phyloP scores from a whole-genome alignment of 2,329 filamentous ascomycete genomes.

The Corynespora cassiicola region DNA sequence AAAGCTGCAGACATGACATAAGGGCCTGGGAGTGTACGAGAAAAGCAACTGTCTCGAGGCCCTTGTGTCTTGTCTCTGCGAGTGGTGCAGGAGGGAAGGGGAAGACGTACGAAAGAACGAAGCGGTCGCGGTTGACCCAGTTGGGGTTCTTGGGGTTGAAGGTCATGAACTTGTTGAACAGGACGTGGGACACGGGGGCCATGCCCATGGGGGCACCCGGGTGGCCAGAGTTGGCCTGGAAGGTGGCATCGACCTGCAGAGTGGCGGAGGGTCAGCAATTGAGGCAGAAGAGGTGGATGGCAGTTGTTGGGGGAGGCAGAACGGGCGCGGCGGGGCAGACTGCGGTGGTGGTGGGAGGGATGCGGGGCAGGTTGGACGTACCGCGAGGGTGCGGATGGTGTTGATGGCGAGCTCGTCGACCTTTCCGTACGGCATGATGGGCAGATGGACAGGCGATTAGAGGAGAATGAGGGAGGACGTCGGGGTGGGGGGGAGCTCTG shows the following conservation, averaged over 20 bases:
- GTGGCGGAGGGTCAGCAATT: constrained; percentile 40
- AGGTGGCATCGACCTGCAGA: constrained; percentile 91
- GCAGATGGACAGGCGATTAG: constrained; percentile 22
- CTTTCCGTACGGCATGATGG: constrained; percentile 86
- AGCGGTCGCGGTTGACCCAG: constrained; percentile 97
- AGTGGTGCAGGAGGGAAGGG: constrained; percentile 1
- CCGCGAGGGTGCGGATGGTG: constrained; percentile 95
- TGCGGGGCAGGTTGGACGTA: constrained; percentile 61
- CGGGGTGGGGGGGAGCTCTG: constrained; percentile 10
- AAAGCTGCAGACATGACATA: constrained; percentile 6
- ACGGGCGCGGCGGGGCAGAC: constrained; percentile 32
- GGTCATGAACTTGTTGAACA: constrained; percentile 99
- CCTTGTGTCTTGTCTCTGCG: too few relatives aligned
- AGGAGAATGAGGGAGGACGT: constrained; percentile 19
- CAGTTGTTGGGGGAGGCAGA: constrained; percentile 18
- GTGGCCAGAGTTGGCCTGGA: constrained; percentile 95
- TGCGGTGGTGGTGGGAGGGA: constrained; percentile 20
- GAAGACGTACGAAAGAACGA: constrained; percentile 91
- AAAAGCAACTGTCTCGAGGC: constrained; percentile 20
- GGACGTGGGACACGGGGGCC: constrained; percentile 94
- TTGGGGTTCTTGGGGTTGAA: constrained; percentile 99
- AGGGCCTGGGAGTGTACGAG: background rate
- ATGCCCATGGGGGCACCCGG: constrained; percentile 98
- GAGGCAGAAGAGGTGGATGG: constrained; percentile 14
- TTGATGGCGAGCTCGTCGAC: constrained; percentile 92